These are phyloP conservation scores for Cairneyella variabilis DNA, from an alignment of 495 filamentous ascomycete species.

Conservation along the genomic window DNA sequence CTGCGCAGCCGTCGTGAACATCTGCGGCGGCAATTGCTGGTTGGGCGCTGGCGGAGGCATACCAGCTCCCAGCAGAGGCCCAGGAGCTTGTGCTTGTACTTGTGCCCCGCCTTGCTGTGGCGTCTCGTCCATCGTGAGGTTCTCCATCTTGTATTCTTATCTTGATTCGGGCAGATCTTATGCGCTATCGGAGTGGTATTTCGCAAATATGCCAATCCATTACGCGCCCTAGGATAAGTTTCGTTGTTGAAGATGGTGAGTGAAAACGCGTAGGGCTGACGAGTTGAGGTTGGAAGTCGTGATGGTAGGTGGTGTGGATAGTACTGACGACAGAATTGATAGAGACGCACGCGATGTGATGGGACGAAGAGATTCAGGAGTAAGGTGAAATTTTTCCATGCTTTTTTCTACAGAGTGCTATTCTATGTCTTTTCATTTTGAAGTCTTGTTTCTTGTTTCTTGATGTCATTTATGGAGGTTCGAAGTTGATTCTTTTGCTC, in stretches of 20 bases:
- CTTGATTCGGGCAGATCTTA: no score
- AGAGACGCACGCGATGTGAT: neutral
- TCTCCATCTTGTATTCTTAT: slow-evolving; percentile 39
- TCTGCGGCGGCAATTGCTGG: slow-evolving; percentile 68
- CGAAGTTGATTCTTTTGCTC: no score
- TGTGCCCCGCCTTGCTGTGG: slow-evolving; percentile 26
- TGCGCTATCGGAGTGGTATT: neutral
- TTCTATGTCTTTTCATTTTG: no score
- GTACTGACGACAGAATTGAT: slow-evolving; percentile 8
- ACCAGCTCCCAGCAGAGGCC: slow-evolving; percentile 11
- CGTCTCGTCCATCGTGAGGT: slow-evolving; percentile 40
- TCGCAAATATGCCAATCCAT: slow-evolving; percentile 16
- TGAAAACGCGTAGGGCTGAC: neutral
- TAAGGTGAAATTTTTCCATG: no score
- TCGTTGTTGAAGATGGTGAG: neutral
- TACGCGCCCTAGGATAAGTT: slow-evolving; percentile 5
- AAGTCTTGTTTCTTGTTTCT: no score
- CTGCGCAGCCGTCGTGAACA: slow-evolving; percentile 98
- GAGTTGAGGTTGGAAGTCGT: neutral
- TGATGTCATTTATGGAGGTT: no score
- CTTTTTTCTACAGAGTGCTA: no score
- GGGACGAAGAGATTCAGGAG: neutral
- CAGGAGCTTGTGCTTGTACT: neutral
- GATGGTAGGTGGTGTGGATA: slow-evolving; percentile 3
- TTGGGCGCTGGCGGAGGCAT: slow-evolving; percentile 31